These are phyloP conservation scores for Penicillium nordicum DNA, from an alignment of 2,329 filamentous ascomycete genomes.

Conservation along the genomic window DNA sequence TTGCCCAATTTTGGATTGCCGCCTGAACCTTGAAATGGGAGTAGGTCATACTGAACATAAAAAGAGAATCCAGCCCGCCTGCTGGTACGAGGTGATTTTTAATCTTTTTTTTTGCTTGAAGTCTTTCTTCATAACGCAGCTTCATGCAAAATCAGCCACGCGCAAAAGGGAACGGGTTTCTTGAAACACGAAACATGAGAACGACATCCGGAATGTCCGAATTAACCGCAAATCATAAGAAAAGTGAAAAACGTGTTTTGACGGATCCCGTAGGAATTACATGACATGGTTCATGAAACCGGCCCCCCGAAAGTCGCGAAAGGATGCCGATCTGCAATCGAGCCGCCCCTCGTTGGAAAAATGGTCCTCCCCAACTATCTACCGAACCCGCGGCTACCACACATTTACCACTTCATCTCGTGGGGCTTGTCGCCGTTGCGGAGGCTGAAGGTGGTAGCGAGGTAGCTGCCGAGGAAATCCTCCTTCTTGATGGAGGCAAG, in stretches of 20 bases:
- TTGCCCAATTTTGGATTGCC: slow-evolving; percentile 32
- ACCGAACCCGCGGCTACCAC: slow-evolving; percentile 41
- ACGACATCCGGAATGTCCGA: slow-evolving; percentile 33
- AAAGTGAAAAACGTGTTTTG: slow-evolving; percentile 27
- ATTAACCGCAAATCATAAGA: slow-evolving; percentile 33
- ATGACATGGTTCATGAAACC: slow-evolving; percentile 38
- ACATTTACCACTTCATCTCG: slow-evolving; percentile 96
- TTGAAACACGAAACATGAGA: slow-evolving; percentile 30
- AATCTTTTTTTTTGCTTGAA: slow-evolving; percentile 33
- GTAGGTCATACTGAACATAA: slow-evolving; percentile 38
- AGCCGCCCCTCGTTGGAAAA: slow-evolving; percentile 37
- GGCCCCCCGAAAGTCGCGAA: slow-evolving; percentile 31
- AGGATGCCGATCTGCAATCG: slow-evolving; percentile 34
- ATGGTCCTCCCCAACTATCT: slow-evolving; percentile 40
- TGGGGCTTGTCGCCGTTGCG: slow-evolving; percentile 99
- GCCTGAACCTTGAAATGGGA: slow-evolving; percentile 34
- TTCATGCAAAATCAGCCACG: slow-evolving; percentile 34
- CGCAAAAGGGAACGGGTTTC: slow-evolving; percentile 25
- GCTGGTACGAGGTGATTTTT: slow-evolving; percentile 38
- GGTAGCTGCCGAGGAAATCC: slow-evolving; percentile 88
- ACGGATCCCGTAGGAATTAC: slow-evolving; percentile 41
- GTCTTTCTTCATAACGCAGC: slow-evolving; percentile 35
- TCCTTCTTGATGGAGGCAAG: slow-evolving; percentile 98
- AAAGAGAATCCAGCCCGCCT: slow-evolving; percentile 32
- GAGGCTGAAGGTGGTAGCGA: slow-evolving; percentile 93